These are phyloP conservation scores for Lipomyces lipofer DNA, from an alignment of 805 yeast species.

Conservation along the genomic window DNA sequence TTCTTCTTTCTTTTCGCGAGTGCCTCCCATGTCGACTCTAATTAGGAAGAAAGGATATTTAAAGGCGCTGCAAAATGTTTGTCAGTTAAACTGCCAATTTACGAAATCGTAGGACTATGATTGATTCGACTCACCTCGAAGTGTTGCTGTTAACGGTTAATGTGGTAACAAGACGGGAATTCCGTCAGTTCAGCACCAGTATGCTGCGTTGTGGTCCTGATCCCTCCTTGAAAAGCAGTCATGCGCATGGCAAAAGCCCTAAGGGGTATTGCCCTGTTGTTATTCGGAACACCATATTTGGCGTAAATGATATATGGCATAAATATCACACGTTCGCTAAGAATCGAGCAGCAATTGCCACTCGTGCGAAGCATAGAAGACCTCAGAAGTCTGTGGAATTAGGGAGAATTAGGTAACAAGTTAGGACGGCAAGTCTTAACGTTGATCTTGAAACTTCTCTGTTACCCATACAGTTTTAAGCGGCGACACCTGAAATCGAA, in stretches of 20 bases:
- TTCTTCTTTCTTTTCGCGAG: constrained; percentile 95
- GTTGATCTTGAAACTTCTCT: neutral
- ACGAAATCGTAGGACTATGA: neutral
- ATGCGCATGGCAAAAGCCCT: too few relatives aligned
- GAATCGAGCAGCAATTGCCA: neutral
- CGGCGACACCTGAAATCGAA: neutral
- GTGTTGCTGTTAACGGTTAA: too few relatives aligned
- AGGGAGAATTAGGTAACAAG: neutral
- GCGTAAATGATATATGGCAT: neutral
- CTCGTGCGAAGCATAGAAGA: neutral
- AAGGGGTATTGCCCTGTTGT: too few relatives aligned
- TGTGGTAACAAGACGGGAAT: too few relatives aligned
- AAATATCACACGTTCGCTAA: neutral
- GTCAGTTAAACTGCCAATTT: neutral
- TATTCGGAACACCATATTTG: too few relatives aligned
- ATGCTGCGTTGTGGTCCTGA: too few relatives aligned
- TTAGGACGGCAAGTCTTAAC: neutral
- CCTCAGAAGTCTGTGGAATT: constrained; percentile 5
- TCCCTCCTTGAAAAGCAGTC: too few relatives aligned
- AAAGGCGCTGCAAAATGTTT: constrained; percentile 54
- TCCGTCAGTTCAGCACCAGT: too few relatives aligned
- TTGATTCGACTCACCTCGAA: constrained; percentile 17
- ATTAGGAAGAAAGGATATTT: constrained; percentile 81
- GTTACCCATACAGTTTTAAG: neutral
- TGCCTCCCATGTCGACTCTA: constrained; percentile 99